Evolutionary conservation across 257 asterid species (phyloP).

Genomic region (Oldenlandia corymbosa): DNA sequence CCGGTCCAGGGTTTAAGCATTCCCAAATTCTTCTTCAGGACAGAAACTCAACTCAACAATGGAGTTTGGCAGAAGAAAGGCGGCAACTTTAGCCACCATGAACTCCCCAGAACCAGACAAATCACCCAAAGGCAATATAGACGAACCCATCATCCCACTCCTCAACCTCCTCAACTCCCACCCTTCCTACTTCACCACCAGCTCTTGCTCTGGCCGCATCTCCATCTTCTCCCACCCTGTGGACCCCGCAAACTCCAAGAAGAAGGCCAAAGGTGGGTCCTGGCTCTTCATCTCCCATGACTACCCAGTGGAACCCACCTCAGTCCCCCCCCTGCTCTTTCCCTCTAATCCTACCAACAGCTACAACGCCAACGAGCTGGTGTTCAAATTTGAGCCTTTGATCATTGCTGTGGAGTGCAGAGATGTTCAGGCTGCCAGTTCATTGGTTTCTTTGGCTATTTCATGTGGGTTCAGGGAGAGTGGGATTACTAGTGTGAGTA

Average conservation of each 20-base stretch:
- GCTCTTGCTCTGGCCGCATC: constrained; percentile 98
- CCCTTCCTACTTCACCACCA: constrained; percentile 86
- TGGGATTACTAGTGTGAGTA: constrained; percentile 79
- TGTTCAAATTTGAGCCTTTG: constrained; percentile 84
- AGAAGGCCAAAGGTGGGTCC: constrained; percentile 83
- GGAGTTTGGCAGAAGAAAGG: constrained; percentile 78
- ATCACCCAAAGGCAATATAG: constrained; percentile 85
- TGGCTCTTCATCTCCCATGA: constrained; percentile 90
- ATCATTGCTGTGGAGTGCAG: constrained; percentile 84
- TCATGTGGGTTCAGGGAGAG: constrained; percentile 91
- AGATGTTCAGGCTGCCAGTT: constrained; percentile 57
- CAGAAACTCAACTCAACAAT: constrained; percentile 19
- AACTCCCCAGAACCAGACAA: constrained; percentile 71
- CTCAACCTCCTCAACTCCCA: constrained; percentile 64
- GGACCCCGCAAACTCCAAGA: constrained; percentile 37
- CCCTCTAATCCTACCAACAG: neutral
- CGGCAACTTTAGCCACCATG: constrained; percentile 57
- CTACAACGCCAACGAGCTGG: constrained; percentile 28
- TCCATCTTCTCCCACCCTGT: constrained; percentile 72
- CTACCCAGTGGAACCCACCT: constrained; percentile 39
- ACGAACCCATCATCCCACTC: constrained; percentile 71
- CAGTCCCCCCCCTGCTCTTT: constrained; percentile 47
- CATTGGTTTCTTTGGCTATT: constrained; percentile 69
- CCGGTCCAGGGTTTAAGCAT: neutral
- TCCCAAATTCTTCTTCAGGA: neutral